Conservation (phyloP, 306 rosid species). For the Aeschynomene evenia region DNA sequence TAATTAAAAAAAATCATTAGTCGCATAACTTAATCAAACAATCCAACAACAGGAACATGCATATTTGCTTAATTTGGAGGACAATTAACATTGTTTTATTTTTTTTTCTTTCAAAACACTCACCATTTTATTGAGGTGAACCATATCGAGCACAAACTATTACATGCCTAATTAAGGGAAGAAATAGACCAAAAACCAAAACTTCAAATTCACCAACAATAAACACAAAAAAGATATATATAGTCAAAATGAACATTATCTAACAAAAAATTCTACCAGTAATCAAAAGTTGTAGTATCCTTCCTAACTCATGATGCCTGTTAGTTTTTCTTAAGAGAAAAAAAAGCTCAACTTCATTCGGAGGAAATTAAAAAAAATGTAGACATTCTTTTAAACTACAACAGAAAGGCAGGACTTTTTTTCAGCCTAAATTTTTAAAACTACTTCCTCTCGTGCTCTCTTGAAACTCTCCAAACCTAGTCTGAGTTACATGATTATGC, state of each 20-base stretch:
- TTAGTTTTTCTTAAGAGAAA: conserved; percentile 22
- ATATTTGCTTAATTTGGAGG: neutral
- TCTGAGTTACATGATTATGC: conserved; percentile 52
- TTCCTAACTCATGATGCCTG: conserved; percentile 41
- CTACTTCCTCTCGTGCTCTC: conserved; percentile 45
- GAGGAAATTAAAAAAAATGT: conserved; percentile 20
- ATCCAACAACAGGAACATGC: no score
- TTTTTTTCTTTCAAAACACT: neutral
- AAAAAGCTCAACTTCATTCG: conserved; percentile 41
- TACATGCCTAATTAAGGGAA: neutral
- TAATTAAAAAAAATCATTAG: no score
- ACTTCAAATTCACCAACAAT: conserved; percentile 18
- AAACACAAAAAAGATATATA: conserved; percentile 16
- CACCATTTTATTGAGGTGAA: neutral
- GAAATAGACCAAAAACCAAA: neutral
- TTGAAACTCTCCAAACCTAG: conserved; percentile 49
- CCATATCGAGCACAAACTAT: neutral
- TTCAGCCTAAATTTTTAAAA: conserved; percentile 47
- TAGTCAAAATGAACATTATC: conserved; percentile 27
- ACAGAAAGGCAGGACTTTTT: conserved; percentile 40
- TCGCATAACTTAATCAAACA: no score
- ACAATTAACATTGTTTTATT: neutral
- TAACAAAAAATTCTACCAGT: conserved; percentile 35
- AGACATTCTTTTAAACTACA: conserved; percentile 53
- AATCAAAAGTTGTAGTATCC: conserved; percentile 28